Evolutionary conservation across 495 filamentous ascomycete genomes (phyloP).

Genomic region (Mycothermus thermophilus): DNA sequence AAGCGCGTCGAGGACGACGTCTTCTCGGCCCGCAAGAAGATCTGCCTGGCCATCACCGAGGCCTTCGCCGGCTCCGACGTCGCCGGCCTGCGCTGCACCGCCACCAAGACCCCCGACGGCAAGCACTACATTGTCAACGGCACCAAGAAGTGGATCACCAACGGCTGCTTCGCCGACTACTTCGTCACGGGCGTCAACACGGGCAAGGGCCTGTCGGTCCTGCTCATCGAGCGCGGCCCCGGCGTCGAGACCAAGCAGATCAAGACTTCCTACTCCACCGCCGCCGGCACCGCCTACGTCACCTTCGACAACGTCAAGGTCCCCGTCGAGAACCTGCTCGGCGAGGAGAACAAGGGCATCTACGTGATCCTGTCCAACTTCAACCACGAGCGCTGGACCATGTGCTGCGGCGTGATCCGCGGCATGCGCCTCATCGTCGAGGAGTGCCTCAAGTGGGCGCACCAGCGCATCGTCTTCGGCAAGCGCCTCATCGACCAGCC

Average conservation of each 20-base stretch:
- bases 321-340: conserved; percentile 63
- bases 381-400: conserved; percentile 69
- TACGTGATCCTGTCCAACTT: conserved; percentile 81
- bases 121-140: conserved; percentile 79
- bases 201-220: conserved; percentile 65
- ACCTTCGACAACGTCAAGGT: conserved; percentile 83
- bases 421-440: conserved; percentile 57
- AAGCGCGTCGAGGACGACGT: conserved; percentile 56
- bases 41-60: conserved; percentile 77
- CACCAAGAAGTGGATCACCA: conserved; percentile 92
- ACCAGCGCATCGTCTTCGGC: conserved; percentile 75
- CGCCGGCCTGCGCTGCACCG: conserved; percentile 68
- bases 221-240: conserved; percentile 61
- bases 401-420: conserved; percentile 49
- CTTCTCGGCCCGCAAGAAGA: conserved; percentile 71
- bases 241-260: conserved; percentile 62
- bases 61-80: conserved; percentile 84
- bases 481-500: conserved; percentile 74
- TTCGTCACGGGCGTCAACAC: conserved; percentile 75
- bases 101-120: conserved; percentile 66
- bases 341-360: conserved; percentile 77
- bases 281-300: conserved; percentile 68
- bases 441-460: conserved; percentile 79
- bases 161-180: conserved; percentile 72
- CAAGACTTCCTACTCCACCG: conserved; percentile 72